These are phyloP conservation scores for Wickerhamiella qilinensis DNA, from an alignment of 805 yeast species.

Conservation along the genomic window DNA sequence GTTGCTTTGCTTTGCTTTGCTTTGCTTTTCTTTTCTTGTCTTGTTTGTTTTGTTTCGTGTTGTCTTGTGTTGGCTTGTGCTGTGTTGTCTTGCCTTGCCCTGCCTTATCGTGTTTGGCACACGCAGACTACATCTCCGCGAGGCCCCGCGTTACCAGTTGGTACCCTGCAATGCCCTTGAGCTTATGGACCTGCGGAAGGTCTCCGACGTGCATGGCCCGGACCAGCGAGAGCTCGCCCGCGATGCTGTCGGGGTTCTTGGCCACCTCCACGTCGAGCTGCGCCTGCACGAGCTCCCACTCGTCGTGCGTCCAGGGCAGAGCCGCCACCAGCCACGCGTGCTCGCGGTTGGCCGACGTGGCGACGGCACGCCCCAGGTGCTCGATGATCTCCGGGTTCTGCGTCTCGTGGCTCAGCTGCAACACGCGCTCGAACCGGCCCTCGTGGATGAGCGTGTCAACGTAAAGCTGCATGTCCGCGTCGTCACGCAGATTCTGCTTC, in stretches of 20 bases:
- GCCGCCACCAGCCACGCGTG: constrained; percentile 2
- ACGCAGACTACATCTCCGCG: neutral
- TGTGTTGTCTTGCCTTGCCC: no score
- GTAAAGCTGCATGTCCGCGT: neutral
- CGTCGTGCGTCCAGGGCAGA: constrained; percentile 2
- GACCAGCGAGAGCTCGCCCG: constrained; percentile 4
- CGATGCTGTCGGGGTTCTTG: constrained; percentile 1
- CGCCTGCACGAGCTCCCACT: constrained; percentile 4
- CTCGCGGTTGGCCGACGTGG: neutral
- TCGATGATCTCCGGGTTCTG: neutral
- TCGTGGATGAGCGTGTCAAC: constrained; percentile 1
- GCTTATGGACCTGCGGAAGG: constrained; percentile 1
- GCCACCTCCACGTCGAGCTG: neutral
- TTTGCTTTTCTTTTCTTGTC: no score
- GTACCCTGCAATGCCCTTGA: constrained; percentile 1
- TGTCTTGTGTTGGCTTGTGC: no score
- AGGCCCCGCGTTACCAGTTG: neutral
- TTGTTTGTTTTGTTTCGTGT: no score
- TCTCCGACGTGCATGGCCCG: constrained; percentile 7
- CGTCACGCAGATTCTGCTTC: constrained; percentile 1
- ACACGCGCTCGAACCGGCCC: constrained; percentile 1
- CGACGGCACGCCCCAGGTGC: neutral
- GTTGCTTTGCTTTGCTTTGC: no score
- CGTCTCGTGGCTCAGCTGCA: constrained; percentile 1
- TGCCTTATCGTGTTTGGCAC: no score